Evolutionary conservation across 2,329 filamentous ascomycete genomes (phyloP), one percentile per base, ranked within the genome.

Genomic region (Phaeosphaeria sp.): DNA sequence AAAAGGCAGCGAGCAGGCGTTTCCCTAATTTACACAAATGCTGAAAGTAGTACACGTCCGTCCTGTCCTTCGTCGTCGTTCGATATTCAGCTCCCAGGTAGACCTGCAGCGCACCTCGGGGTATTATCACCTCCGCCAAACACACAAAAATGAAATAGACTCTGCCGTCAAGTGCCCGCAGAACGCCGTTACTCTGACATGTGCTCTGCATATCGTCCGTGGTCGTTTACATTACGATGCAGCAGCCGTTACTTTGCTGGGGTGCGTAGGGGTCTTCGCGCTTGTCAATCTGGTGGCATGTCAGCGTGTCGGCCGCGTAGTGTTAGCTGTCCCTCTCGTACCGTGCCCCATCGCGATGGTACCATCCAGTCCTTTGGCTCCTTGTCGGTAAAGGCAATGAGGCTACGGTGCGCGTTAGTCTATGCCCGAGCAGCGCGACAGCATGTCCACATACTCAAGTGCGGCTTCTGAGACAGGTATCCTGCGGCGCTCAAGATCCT

Each of bases 221-320:
- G 54, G 63, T 69, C 61, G 58, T 68, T 71, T 85, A 98, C 94
- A 98, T 98, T 81, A 99, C 89, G 73, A 90, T 85, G 83, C 95
- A 99, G 87, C 95, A 99, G 72, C 93, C 91, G 76, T 89, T 90
- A 69, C 87, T 92, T 82, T 96, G 92, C 83, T 96, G 94, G 68
- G 94, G 94, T 73, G 94, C 93, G 78, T 99, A 99, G n/a, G 95
- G 95, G 78, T 99, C 95, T 77, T 98, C 95, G 78, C 91, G 90
- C 84, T 93, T 94, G 76, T 96, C 92, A 65, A 98, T 92, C 85
- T 88, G 73, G 17, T 1, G 27, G 23, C 27, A 48, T n/a, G 69
- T 74, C 56, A 76, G 72, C 57, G 53, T 50, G 43, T 46, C 52
- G 46, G 7, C 9, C 3, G 30, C 30, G 30, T 36, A 36, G 6